Evolutionary conservation across 2,329 filamentous ascomycete species (phyloP), one percentile per base, ranked within the genome.

Genomic region (Monilinia laxa): DNA sequence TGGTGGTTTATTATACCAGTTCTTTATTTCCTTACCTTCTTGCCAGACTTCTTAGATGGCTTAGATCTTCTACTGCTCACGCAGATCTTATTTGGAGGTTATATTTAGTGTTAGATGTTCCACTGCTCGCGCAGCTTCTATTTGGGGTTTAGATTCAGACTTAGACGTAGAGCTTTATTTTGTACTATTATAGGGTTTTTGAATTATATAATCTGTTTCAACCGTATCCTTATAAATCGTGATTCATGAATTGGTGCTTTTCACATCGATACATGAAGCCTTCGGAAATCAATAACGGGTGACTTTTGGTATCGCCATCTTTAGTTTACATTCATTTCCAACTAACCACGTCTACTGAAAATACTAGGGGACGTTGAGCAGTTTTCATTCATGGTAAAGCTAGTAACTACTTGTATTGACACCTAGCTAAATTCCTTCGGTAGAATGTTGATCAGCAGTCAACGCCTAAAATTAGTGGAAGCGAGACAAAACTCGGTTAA

Each of bases 31-130:
- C 35, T 51, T 60, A 28, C 45, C 23, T 60, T 60, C 42, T 59
- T n/a, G 35, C 18, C 16, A 3, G 40, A 10, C 49, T 5, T 14
- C 49, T 25, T 40, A 52, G 28, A 51, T 4, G 31, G 45, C 14
- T 62, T 62, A 62, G n/a, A 62, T 25, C 14, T 51, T 52, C 49
- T 52, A 52, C 49, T 52, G 49, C 49, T 52, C 49, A 7, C 49
- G 49, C 49, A 52, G 49, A 14, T 28, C 25, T 3, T 52, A 18
- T 28, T 28, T 16, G 11, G 49, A 14, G 9, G 4, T 45, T 58
- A 16, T 14, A 42, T 42, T 16, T 5, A 42, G 40, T 16, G 12
- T 59, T 59, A 59, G 18, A 59, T n/a, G 18, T 35, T 11, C 49
- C 28, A 52, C 47, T 51, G 47, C 47, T 51, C 47, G 10, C n/a